These are phyloP conservation scores for Bryum argenteum DNA, from an alignment of 225 moss, liverwort and hornwort genomes.

Conservation along the genomic window DNA sequence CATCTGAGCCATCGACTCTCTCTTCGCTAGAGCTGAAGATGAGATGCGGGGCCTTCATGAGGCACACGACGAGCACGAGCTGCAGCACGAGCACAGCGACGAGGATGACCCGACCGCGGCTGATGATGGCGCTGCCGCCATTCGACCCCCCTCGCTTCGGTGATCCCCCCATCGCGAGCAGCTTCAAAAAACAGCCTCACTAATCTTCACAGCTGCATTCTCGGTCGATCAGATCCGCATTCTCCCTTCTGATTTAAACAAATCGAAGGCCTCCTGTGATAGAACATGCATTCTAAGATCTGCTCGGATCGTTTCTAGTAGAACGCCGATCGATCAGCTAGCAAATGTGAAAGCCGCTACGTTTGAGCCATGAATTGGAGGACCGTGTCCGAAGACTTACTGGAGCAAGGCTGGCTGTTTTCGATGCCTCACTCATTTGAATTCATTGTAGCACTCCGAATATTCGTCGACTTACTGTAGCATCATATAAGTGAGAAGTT, in stretches of 20 bases:
- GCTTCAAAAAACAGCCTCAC: neutral
- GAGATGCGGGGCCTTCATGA: constrained; percentile 35
- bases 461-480: no score
- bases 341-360: neutral
- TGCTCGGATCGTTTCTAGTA: neutral
- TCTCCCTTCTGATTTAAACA: neutral
- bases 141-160: constrained; percentile 41
- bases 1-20: neutral
- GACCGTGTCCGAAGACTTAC: neutral
- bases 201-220: neutral
- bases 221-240: neutral
- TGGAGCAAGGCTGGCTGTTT: neutral
- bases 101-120: constrained; percentile 40
- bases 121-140: constrained; percentile 19
- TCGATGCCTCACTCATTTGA: constrained; percentile 3
- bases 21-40: constrained; percentile 11
- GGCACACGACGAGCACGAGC: constrained; percentile 40
- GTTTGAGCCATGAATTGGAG: neutral
- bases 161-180: constrained; percentile 42
- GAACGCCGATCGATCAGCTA: neutral
- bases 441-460: neutral
- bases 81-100: constrained; percentile 35
- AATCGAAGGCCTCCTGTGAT: neutral
- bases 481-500: no score
- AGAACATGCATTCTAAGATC: neutral